These are phyloP conservation scores for Mycena sanguinolenta DNA, from an alignment of 768 basidiomycete species.

Conservation along the genomic window DNA sequence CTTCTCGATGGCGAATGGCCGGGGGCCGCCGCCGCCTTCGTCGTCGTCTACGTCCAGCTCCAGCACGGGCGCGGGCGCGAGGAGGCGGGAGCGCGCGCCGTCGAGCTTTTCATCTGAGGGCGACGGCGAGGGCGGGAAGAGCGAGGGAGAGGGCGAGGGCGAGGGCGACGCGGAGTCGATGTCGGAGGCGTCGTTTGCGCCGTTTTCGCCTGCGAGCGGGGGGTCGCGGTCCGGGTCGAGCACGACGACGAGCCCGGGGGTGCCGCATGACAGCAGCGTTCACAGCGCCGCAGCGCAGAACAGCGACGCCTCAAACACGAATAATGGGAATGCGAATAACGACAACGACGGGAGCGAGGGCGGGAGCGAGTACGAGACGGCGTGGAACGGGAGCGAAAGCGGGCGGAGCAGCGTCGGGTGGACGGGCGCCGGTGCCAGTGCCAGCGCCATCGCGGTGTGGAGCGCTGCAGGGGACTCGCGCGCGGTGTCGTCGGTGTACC, in stretches of 20 bases:
- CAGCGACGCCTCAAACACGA: neutral
- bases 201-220: conserved; percentile 38
- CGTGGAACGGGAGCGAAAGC: neutral
- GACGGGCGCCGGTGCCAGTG: no score
- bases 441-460: no score
- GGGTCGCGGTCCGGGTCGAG: conserved; percentile 42
- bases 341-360: neutral
- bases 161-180: conserved; percentile 36
- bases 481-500: conserved; percentile 32
- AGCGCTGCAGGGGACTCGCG: neutral
- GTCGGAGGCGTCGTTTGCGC: conserved; percentile 38
- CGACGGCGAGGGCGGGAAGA: conserved; percentile 26
- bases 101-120: conserved; percentile 15
- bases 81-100: conserved; percentile 11
- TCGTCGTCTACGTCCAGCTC: conserved; percentile 18
- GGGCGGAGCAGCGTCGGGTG: neutral
- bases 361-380: conserved; percentile 20
- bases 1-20: conserved; percentile 17
- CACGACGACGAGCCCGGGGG: conserved; percentile 23
- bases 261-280: neutral
- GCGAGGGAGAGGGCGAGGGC: conserved; percentile 5
- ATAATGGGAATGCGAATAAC: neutral
- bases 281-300: neutral
- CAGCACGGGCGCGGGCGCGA: conserved; percentile 7
- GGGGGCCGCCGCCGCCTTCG: conserved; percentile 1